Base-by-base conservation (phyloP, 495 filamentous ascomycete species). In the Podospora anserina region DNA sequence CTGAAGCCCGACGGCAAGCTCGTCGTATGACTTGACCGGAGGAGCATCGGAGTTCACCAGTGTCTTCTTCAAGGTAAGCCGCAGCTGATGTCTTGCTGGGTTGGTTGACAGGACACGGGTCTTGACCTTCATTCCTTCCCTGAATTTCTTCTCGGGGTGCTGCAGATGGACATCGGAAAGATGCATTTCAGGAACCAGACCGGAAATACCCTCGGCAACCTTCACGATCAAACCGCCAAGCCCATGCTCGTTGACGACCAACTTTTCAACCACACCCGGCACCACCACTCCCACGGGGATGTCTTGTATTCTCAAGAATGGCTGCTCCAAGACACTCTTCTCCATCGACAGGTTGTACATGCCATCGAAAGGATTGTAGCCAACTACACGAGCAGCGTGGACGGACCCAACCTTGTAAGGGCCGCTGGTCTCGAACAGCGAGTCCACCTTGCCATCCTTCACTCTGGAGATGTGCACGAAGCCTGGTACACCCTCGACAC, bases 71-170 rank as follows among this genome's bases (percentile, higher is more conserved):
- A 99, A 73, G 1, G 95, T 97, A 69, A 99, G 80, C n/a, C 89
- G 88, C 55, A 97, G 83, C 69, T 92, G 90, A 63, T 89, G 87
- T 79, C 90, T 95, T 54, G 87, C 82, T 1, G 88, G 81, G 74
- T 97, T 87, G 15, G 87, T 90, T 1, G 93, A 96, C 27, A 99
- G 81, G 56, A 99, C 91, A 63, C 93, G 86, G 39, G 89, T 88
- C 64, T 90, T 95, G 62, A 99, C 88, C 59, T 89, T 86, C 77
- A 90, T 84, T 1, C 94, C 95, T 78, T 93, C 92, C 60, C 88
- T 88, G 82, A 97, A 99, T 75, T 96, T 98, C 80, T 91, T 93
- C 79, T 99, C 95, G 15, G 95, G 95, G 75, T 96, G 91, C 74
- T 95, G 91, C 39, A 99, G 84, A 64, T 86, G 87, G 23, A 94